Conservation (phyloP, 2,329 filamentous ascomycete genomes). For the Uncinocarpus reesii region DNA sequence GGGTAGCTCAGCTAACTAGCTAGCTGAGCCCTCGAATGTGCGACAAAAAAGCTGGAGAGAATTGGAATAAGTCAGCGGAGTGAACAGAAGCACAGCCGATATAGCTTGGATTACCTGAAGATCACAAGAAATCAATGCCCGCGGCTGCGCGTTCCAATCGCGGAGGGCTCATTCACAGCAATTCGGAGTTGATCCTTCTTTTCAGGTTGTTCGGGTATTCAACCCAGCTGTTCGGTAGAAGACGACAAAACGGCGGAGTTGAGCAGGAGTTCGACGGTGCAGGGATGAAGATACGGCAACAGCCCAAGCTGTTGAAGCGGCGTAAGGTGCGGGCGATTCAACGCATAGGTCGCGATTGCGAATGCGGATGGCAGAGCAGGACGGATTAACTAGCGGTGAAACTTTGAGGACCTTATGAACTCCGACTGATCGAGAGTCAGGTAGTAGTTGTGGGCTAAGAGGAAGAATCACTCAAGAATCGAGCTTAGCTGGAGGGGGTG, state of each 20-base stretch:
- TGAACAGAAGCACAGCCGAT: no score
- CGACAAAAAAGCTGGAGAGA: no score
- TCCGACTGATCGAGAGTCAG: background rate
- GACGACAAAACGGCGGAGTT: conserved; percentile 8
- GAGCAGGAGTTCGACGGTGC: background rate
- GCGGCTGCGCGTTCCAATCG: background rate
- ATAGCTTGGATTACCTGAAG: no score
- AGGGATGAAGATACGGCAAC: background rate
- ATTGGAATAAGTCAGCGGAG: no score
- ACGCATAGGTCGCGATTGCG: background rate
- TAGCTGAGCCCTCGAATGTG: no score
- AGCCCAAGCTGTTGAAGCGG: background rate
- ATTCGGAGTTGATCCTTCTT: background rate
- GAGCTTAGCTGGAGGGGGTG: background rate
- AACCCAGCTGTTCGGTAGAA: background rate
- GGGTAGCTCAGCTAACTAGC: no score
- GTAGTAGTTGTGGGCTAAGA: background rate
- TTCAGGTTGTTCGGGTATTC: conserved; percentile 1
- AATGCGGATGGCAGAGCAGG: background rate
- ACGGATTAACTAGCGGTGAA: background rate
- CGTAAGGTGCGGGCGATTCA: background rate
- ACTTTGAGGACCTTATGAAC: background rate
- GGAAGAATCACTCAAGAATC: background rate
- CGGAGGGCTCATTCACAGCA: no score
- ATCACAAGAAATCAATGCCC: background rate